Percentiles rank a stretch among this genome's conserved stretches.
phyloP scores from a whole-genome alignment of 805 yeast species.

The Maudiozyma bulderi region DNA sequence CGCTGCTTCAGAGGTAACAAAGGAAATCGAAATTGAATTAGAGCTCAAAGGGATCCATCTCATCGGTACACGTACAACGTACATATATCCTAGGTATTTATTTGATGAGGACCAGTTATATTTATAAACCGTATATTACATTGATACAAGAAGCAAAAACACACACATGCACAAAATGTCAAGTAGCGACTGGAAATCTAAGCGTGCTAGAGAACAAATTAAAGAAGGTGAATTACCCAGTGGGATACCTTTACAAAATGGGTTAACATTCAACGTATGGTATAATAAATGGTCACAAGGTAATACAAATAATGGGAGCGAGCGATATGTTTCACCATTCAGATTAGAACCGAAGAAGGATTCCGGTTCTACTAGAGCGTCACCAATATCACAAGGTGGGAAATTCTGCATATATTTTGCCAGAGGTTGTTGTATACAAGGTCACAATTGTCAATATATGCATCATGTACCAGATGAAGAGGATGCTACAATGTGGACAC shows the following conservation, averaged over 20 bases:
- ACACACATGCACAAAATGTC: too few species aligned
- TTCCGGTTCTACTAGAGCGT: slow-evolving; percentile 69
- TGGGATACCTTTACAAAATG: slow-evolving; percentile 67
- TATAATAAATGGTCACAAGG: slow-evolving; percentile 72
- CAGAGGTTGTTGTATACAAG: slow-evolving; percentile 77
- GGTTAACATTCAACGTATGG: slow-evolving; percentile 80
- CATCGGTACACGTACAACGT: too few species aligned
- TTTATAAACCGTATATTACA: too few species aligned
- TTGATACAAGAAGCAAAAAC: too few species aligned
- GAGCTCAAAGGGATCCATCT: too few species aligned
- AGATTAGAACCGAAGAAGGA: slow-evolving; percentile 53
- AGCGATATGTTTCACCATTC: slow-evolving; percentile 44
- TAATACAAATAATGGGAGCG: slow-evolving; percentile 24
- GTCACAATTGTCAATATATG: slow-evolving; percentile 62
- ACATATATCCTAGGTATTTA: too few species aligned
- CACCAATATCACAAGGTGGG: slow-evolving; percentile 29
- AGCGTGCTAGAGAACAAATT: slow-evolving; percentile 67
- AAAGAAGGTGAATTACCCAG: slow-evolving; percentile 47
- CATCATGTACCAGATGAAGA: slow-evolving; percentile 63
- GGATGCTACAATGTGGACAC: slow-evolving; percentile 51
- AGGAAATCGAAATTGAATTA: too few species aligned
- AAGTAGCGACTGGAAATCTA: slow-evolving; percentile 18
- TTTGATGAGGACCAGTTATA: too few species aligned
- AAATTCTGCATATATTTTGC: slow-evolving; percentile 79
- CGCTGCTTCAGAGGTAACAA: too few species aligned